phyloP scores from a whole-genome alignment of 1,284 basidiomycete species.

The Sanghuangporus sanghuang region DNA sequence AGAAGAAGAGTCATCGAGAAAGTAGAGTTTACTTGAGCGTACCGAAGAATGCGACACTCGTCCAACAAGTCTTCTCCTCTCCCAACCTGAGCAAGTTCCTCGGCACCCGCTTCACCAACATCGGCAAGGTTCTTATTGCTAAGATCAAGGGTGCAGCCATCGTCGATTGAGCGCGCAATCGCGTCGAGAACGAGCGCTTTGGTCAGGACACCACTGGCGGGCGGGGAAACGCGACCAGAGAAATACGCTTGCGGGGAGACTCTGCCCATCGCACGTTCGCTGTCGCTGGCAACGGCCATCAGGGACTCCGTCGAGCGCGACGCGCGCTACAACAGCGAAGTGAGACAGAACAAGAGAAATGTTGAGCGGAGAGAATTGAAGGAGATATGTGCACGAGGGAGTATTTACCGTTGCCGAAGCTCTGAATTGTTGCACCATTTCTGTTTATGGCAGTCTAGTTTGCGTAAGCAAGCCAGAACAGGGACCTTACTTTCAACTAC shows the following conservation, averaged over 20 bases:
- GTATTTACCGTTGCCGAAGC: not conserved
- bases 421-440: slow-evolving; percentile 3
- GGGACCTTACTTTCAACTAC: slow-evolving; percentile 5
- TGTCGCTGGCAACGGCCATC: slow-evolving; percentile 8
- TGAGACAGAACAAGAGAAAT: not conserved
- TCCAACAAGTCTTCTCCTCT: slow-evolving; percentile 44
- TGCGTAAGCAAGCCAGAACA: not conserved
- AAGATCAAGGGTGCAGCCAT: slow-evolving; percentile 78
- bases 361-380: slow-evolving; percentile 2
- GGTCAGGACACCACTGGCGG: slow-evolving; percentile 45
- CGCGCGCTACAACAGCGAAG: slow-evolving; percentile 13
- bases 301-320: slow-evolving; percentile 11
- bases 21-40: slow-evolving; percentile 23
- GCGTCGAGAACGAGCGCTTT: slow-evolving; percentile 62
- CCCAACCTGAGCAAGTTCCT: slow-evolving; percentile 64
- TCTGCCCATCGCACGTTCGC: slow-evolving; percentile 14
- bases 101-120: slow-evolving; percentile 67
- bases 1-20: slow-evolving; percentile 2
- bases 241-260: slow-evolving; percentile 25
- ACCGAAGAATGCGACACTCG: slow-evolving; percentile 69
- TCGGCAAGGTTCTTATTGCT: slow-evolving; percentile 73
- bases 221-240: slow-evolving; percentile 25
- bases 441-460: not conserved
- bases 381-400: not conserved
- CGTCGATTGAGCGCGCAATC: slow-evolving; percentile 63